Base-by-base conservation (phyloP, 2,329 filamentous ascomycete genomes). In the Alternaria panax region DNA sequence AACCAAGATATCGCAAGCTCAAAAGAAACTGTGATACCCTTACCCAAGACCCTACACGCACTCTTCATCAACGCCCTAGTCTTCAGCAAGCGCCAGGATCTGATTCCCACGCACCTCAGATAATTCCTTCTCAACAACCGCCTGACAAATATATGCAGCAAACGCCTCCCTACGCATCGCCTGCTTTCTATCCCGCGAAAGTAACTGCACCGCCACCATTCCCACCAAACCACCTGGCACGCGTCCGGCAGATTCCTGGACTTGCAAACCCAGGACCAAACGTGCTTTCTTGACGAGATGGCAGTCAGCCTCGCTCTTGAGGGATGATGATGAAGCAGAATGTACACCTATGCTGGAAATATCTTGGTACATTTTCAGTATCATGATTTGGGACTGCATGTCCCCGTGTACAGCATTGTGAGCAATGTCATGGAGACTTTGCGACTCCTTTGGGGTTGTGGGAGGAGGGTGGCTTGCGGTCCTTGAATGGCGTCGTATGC, bases 281-380 rank as follows among this genome's bases (percentile, higher is more conserved):
- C 45, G 43, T 2, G 57, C 52, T 20, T 38, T 54, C 9, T 18
- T 24, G 28, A 59, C 24, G n/a, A 55, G 36, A 28, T 18, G 18
- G 1, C 24, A 27, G 5, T 58, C 41, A 27, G 41, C 7, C 5
- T 22, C 22, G 7, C 7, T 54, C 16, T 18, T 32, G 34, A 12
- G 11, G 22, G 27, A 16, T 16, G 30, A 53, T n/a, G 27, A 16
- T 16, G 30, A 53, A 22, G 32, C 27, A 3, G 32, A 30, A 24
- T 42, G 14, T 41, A 12, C 12, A 16, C 24, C 20, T 7, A 6
- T 8, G 20, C 11, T 41, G 5, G 20, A 41, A 2, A 41, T 41
- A 5, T 28, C 25, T 27, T 36, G 41, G 18, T 58, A 22, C n/a
- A 42, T 32, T 22, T 27, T 28, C 12, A 54, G 16, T 20, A 54